These are phyloP conservation scores for Emergomyces africanus DNA, from an alignment of 2,329 filamentous ascomycete species.

Conservation along the genomic window DNA sequence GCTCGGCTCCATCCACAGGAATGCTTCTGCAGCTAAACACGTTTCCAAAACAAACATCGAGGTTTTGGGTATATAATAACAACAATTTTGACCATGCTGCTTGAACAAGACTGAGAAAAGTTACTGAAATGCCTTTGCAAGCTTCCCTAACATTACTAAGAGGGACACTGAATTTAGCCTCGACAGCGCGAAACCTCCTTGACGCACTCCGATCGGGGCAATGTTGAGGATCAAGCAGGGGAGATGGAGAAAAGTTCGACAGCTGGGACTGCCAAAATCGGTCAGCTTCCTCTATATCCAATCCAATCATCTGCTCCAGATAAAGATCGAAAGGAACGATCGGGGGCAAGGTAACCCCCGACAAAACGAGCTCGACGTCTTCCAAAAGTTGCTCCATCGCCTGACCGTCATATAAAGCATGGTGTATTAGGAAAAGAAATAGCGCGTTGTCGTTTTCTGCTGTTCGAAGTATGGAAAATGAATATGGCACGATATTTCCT, in stretches of 20 bases:
- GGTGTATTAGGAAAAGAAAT: slow-evolving; percentile 50
- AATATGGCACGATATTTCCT: slow-evolving; percentile 19
- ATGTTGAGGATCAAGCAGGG: slow-evolving; percentile 9
- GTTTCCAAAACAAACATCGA: slow-evolving; percentile 76
- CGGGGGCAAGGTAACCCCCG: slow-evolving; percentile 34
- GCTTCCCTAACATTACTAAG: slow-evolving; percentile 32
- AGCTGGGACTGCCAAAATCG: slow-evolving; percentile 55
- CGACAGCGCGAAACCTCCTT: neutral
- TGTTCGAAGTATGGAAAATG: slow-evolving; percentile 11
- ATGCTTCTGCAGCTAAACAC: slow-evolving; percentile 67
- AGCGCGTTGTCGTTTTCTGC: slow-evolving; percentile 7
- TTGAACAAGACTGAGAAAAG: slow-evolving; percentile 57
- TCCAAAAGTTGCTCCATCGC: slow-evolving; percentile 57
- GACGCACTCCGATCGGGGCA: neutral
- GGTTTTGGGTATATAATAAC: slow-evolving; percentile 38
- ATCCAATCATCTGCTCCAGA: slow-evolving; percentile 43
- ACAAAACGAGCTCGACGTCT: slow-evolving; percentile 53
- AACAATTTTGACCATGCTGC: slow-evolving; percentile 59
- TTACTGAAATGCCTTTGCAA: slow-evolving; percentile 43
- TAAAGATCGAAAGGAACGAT: slow-evolving; percentile 51
- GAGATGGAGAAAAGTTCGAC: slow-evolving; percentile 37
- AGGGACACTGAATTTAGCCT: slow-evolving; percentile 20
- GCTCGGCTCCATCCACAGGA: slow-evolving; percentile 51
- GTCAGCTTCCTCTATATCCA: slow-evolving; percentile 39
- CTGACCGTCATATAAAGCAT: slow-evolving; percentile 76